Percentiles rank a stretch among this genome's conserved stretches.
Evolutionary conservation across 2,329 filamentous ascomycete species (phyloP).

Genomic region (Xylariaceae sp.): DNA sequence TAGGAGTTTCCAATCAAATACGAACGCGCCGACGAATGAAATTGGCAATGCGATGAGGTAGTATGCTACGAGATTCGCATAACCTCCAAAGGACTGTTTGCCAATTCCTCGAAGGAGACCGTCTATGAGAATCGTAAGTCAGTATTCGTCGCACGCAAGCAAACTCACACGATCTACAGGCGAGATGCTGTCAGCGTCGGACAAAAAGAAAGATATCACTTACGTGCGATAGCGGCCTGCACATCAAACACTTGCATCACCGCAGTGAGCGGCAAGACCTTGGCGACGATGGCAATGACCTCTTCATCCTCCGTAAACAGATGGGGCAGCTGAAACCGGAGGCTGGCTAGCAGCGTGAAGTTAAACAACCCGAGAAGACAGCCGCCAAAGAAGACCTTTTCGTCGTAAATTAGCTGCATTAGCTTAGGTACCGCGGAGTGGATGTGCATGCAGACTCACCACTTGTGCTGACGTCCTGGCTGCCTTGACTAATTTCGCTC

Average conservation of each 20-base stretch:
- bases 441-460: slow-evolving; percentile 37
- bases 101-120: slow-evolving; percentile 84
- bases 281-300: slow-evolving; percentile 63
- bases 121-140: slow-evolving; percentile 33
- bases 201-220: neutral
- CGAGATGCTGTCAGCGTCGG: neutral
- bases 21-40: slow-evolving; percentile 73
- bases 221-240: slow-evolving; percentile 64
- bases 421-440: neutral
- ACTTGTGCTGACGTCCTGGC: slow-evolving; percentile 79
- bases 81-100: slow-evolving; percentile 83
- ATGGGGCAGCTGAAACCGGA: slow-evolving; percentile 68
- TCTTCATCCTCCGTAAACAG: slow-evolving; percentile 72
- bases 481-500: slow-evolving; percentile 73
- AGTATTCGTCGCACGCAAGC: neutral
- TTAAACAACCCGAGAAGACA: slow-evolving; percentile 74
- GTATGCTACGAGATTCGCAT: slow-evolving; percentile 80
- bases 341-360: slow-evolving; percentile 58
- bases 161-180: neutral
- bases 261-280: slow-evolving; percentile 72
- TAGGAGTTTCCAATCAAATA: slow-evolving; percentile 66
- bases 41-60: slow-evolving; percentile 83
- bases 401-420: slow-evolving; percentile 1
- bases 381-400: slow-evolving; percentile 55
- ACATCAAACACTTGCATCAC: slow-evolving; percentile 89